Evolutionary conservation across 2,329 filamentous ascomycete species (phyloP).

Genomic region (Aspergillus uvarum): DNA sequence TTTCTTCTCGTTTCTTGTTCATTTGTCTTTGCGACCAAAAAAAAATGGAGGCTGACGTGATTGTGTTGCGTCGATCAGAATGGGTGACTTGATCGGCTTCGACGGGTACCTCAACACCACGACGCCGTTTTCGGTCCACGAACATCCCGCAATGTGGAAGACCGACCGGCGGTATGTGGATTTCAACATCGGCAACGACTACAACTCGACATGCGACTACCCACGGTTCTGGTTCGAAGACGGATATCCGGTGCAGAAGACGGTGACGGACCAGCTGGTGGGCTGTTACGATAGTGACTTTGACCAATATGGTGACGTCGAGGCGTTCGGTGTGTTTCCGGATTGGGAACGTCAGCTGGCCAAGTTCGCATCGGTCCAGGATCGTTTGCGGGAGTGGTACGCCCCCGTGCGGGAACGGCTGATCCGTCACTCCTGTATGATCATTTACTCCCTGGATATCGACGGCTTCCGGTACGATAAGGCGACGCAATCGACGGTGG

Average conservation of each 20-base stretch:
- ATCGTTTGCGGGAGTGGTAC: constrained; percentile 63
- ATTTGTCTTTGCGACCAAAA: too few species aligned
- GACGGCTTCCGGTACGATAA: constrained; percentile 67
- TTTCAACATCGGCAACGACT: constrained; percentile 54
- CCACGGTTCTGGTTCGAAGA: constrained; percentile 62
- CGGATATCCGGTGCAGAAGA: constrained; percentile 50
- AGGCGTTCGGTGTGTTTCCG: constrained; percentile 61
- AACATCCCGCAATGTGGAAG: constrained; percentile 60
- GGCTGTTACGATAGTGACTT: constrained; percentile 64
- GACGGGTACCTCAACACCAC: constrained; percentile 42
- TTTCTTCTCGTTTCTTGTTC: too few species aligned
- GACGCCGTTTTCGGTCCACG: constrained; percentile 53
- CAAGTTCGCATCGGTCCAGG: constrained; percentile 66
- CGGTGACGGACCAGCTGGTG: constrained; percentile 47
- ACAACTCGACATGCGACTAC: constrained; percentile 55
- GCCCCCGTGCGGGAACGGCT: constrained; percentile 57
- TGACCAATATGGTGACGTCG: constrained; percentile 62
- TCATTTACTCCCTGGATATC: constrained; percentile 60
- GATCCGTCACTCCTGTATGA: constrained; percentile 61
- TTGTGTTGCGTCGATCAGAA: constrained; percentile 1
- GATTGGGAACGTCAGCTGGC: constrained; percentile 63
- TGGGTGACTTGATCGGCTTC: constrained; percentile 61
- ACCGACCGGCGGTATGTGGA: constrained; percentile 55
- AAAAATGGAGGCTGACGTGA: neutral
- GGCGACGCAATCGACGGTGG: constrained; percentile 61